Evolutionary conservation across 352 stramenopile species (phyloP), one percentile per base, ranked within the genome.

Genomic region (Phytophthora lateralis): DNA sequence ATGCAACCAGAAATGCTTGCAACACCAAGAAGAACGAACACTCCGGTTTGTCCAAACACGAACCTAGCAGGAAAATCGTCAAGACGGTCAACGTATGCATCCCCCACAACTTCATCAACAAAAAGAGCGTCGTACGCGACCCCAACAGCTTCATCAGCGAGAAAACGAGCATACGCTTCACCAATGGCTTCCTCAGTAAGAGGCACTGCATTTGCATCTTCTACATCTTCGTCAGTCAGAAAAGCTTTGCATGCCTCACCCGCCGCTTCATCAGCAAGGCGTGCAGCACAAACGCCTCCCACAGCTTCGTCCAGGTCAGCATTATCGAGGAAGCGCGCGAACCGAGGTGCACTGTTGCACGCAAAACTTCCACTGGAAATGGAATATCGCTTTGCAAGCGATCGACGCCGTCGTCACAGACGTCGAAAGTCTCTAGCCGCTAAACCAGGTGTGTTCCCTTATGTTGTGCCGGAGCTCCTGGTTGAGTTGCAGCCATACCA

Each of bases 401-500:
- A 90, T 38, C 62, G 73, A n/a, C 69, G 76, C 1, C 69, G 79
- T 9, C 73, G 73, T 21, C 66, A 68, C 8, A 71, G 77, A 39
- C 77, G 72, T 27, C 76, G 70, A 46, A 80, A 81, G 39, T 79
- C 71, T 14, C 55, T 75, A 30, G 72, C 63, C 12, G 48, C 60
- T 6, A 82, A 79, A n/a, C 66, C 68, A 9, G 68, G 71, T 6
- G 69, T 74, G 4, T 79, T 81, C 17, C 71, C 75, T 11, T 84
- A 74, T 27, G 59, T 75, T 7, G 43, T 79, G 11, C 79, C 83
- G 1, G 77, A 90, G 32, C 76, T 85, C 11, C 58, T 76, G 14
- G 73, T 88, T 4, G 79, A 89, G n/a, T 65, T 92, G 21, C 71
- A 80, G 24, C 65, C 75, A 10, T 97, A 98, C 50, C 91, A 98